phyloP scores from a whole-genome alignment of 805 yeast genomes.

The Metschnikowia matae region DNA sequence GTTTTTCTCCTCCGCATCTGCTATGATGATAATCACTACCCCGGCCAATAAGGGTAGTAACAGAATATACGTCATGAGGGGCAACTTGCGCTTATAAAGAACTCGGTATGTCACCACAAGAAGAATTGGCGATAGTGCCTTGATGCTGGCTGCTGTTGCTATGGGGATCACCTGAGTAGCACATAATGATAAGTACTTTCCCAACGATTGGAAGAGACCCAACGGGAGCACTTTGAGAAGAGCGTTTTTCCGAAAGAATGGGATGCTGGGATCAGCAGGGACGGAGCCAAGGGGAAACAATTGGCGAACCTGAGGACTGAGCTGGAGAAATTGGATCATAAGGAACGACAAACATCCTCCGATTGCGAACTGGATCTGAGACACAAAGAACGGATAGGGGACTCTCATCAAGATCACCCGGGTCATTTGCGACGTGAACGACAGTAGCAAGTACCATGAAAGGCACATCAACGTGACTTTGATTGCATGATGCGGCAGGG shows the following conservation, averaged over 20 bases:
- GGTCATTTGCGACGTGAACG: constrained; percentile 62
- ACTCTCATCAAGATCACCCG: constrained; percentile 51
- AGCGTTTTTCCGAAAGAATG: constrained; percentile 26
- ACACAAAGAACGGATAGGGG: constrained; percentile 58
- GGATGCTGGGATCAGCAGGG: constrained; percentile 33
- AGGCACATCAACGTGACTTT: constrained; percentile 44
- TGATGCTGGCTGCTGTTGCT: constrained; percentile 67
- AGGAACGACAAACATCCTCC: constrained; percentile 42
- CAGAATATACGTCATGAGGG: constrained; percentile 48
- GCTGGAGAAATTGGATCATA: constrained; percentile 34
- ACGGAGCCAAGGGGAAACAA: constrained; percentile 54
- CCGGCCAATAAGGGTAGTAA: constrained; percentile 51
- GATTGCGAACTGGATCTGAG: constrained; percentile 58
- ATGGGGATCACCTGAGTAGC: constrained; percentile 65
- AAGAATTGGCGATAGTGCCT: constrained; percentile 61
- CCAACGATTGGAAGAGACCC: constrained; percentile 62
- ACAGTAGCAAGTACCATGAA: constrained; percentile 59
- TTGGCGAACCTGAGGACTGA: constrained; percentile 15
- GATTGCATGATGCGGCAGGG: constrained; percentile 8
- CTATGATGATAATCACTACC: constrained; percentile 45
- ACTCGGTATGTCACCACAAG: constrained; percentile 54
- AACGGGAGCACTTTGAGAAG: constrained; percentile 53
- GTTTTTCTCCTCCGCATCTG: constrained; percentile 20
- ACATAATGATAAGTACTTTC: constrained; percentile 57
- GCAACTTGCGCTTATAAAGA: constrained; percentile 47